phyloP scores from a whole-genome alignment of 2,329 filamentous ascomycete genomes.

The Didymella lethalis region DNA sequence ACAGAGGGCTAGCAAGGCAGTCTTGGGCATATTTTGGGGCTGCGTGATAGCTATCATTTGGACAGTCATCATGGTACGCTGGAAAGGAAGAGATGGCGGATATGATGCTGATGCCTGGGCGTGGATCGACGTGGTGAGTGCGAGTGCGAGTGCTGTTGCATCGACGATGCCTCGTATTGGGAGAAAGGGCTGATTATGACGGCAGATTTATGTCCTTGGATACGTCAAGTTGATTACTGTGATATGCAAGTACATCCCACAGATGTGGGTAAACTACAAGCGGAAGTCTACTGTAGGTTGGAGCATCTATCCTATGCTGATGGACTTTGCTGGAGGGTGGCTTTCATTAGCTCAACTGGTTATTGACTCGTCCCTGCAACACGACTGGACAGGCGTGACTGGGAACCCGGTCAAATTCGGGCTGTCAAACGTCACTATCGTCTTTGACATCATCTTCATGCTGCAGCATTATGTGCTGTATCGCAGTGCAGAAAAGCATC shows the following conservation, averaged over 20 bases:
- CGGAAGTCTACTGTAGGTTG: slow-evolving; percentile 87
- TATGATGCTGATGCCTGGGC: slow-evolving; percentile 63
- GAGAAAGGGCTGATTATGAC: slow-evolving; percentile 10
- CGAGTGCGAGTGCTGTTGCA: not conserved
- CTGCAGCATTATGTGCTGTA: slow-evolving; percentile 89
- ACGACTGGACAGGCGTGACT: slow-evolving; percentile 88
- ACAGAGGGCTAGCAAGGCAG: slow-evolving; percentile 65
- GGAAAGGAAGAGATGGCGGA: slow-evolving; percentile 52
- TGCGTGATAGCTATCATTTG: slow-evolving; percentile 66
- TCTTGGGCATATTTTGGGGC: slow-evolving; percentile 74
- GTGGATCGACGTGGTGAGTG: slow-evolving; percentile 69
- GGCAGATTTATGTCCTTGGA: slow-evolving; percentile 70
- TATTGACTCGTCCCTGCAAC: slow-evolving; percentile 83
- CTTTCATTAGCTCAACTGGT: slow-evolving; percentile 82
- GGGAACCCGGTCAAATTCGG: slow-evolving; percentile 93
- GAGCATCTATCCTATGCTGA: slow-evolving; percentile 82
- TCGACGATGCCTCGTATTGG: not conserved
- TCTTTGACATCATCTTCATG: slow-evolving; percentile 88
- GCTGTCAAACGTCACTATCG: slow-evolving; percentile 82
- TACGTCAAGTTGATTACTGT: slow-evolving; percentile 92
- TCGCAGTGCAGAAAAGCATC: slow-evolving; percentile 39
- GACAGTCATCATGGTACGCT: slow-evolving; percentile 57
- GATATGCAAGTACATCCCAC: slow-evolving; percentile 88
- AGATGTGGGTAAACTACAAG: slow-evolving; percentile 74
- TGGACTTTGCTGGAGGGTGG: slow-evolving; percentile 83